A percentile compares a stretch with the other conserved stretches of the same genome.
Conservation (phyloP, 176 grass and related monocot species). For the Ensete ventricosum region DNA sequence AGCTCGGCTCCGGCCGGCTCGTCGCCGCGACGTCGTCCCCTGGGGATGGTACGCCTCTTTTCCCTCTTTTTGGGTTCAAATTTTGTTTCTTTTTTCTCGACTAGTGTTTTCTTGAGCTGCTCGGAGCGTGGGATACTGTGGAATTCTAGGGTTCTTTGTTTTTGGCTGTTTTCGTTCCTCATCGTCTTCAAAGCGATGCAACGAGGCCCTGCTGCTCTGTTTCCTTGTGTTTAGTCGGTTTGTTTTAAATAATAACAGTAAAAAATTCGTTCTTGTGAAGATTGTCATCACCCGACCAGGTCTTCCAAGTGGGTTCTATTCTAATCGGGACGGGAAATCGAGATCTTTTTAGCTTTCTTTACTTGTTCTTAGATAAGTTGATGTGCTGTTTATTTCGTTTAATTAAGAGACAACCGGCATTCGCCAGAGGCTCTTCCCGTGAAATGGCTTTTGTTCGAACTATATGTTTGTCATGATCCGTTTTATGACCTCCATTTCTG, state of each 20-base stretch:
- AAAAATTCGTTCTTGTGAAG: neutral
- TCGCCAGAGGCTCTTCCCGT: no score
- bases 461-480: no score
- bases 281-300: neutral
- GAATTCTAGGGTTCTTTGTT: neutral
- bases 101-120: neutral
- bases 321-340: neutral
- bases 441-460: no score
- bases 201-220: neutral
- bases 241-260: neutral
- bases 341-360: neutral
- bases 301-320: neutral
- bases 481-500: no score
- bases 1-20: neutral
- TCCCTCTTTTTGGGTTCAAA: neutral
- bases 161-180: neutral
- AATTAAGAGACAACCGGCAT: no score
- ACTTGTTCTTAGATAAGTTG: neutral
- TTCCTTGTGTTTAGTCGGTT: neutral
- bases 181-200: neutral
- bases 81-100: neutral
- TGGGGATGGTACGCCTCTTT: neutral
- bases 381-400: neutral
- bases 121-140: neutral
- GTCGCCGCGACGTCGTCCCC: neutral